Percentiles rank a stretch among this genome's conserved stretches.
These are phyloP conservation scores for Pyrenophora graminea DNA, from an alignment of 2,329 filamentous ascomycete species.

Conservation along the genomic window DNA sequence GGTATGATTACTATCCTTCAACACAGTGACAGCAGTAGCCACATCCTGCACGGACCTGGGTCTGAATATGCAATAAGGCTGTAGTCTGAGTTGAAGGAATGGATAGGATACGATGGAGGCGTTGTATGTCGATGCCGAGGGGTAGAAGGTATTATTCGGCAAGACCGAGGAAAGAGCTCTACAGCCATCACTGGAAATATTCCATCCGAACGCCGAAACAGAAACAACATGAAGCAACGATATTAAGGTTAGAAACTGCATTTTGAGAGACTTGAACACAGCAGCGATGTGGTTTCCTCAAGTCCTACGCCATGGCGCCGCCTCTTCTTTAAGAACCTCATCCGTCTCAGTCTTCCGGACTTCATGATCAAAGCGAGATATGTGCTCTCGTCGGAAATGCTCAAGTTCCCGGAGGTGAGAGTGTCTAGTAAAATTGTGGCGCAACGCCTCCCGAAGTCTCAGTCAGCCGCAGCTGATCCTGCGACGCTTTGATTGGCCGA, in stretches of 20 bases:
- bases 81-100: constrained; percentile 24
- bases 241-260: constrained; percentile 10
- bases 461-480: constrained; percentile 11
- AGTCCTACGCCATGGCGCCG: too few relatives aligned
- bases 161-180: constrained; percentile 18
- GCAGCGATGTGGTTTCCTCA: background rate
- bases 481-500: constrained; percentile 2
- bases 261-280: constrained; percentile 1
- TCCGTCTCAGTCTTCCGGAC: background rate
- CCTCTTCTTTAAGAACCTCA: background rate
- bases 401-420: background rate
- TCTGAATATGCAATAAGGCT: constrained; percentile 28
- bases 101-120: constrained; percentile 29
- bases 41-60: constrained; percentile 27
- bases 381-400: too few relatives aligned
- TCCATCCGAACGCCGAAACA: background rate
- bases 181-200: constrained; percentile 11
- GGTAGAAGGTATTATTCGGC: constrained; percentile 21
- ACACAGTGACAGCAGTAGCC: constrained; percentile 16
- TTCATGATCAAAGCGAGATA: too few relatives aligned
- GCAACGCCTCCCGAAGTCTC: background rate
- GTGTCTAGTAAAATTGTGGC: constrained; percentile 1
- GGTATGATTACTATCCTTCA: constrained; percentile 14
- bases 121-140: constrained; percentile 26
- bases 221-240: background rate